phyloP scores from a whole-genome alignment of 2,329 filamentous ascomycete genomes.

The Scedosporium boydii region DNA sequence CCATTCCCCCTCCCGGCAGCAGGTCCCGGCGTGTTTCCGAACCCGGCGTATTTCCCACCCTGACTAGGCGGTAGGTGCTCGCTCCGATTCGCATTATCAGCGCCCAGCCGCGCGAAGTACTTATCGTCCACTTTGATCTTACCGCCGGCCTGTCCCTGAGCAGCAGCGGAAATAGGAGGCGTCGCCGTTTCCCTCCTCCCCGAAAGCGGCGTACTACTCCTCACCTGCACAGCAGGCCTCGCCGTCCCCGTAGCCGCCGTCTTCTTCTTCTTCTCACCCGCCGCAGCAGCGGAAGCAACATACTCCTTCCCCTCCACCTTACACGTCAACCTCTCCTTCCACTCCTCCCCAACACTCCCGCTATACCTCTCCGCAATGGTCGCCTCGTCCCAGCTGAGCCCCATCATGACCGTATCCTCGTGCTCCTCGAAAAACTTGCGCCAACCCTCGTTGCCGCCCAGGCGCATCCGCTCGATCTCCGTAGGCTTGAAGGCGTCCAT shows the following conservation, averaged over 20 bases:
- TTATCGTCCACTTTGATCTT: constrained; percentile 66
- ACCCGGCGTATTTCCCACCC: constrained; percentile 86
- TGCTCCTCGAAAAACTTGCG: constrained; percentile 76
- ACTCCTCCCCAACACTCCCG: constrained; percentile 85
- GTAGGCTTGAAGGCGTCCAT: constrained; percentile 97
- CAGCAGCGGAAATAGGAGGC: neutral
- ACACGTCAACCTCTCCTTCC: constrained; percentile 79
- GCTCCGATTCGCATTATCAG: constrained; percentile 68
- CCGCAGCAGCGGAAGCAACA: constrained; percentile 43
- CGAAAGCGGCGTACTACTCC: constrained; percentile 18
- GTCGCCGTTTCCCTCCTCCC: constrained; percentile 7
- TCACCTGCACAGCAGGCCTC: constrained; percentile 16
- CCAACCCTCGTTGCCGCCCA: constrained; percentile 84
- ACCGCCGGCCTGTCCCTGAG: constrained; percentile 20
- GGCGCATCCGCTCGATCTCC: constrained; percentile 89
- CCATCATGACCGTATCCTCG: constrained; percentile 54
- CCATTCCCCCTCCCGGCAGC: constrained; percentile 30
- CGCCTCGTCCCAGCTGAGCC: constrained; percentile 70
- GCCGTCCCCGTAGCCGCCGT: constrained; percentile 17
- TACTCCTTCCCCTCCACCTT: constrained; percentile 87
- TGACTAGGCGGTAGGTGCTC: constrained; percentile 74
- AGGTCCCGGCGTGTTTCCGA: constrained; percentile 66
- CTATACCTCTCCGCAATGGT: constrained; percentile 88
- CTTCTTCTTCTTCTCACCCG: constrained; percentile 44
- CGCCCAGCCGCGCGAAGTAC: constrained; percentile 81